Conservation (phyloP, 202 grass and related monocot species). For the Schoenoplectus triqueter region DNA sequence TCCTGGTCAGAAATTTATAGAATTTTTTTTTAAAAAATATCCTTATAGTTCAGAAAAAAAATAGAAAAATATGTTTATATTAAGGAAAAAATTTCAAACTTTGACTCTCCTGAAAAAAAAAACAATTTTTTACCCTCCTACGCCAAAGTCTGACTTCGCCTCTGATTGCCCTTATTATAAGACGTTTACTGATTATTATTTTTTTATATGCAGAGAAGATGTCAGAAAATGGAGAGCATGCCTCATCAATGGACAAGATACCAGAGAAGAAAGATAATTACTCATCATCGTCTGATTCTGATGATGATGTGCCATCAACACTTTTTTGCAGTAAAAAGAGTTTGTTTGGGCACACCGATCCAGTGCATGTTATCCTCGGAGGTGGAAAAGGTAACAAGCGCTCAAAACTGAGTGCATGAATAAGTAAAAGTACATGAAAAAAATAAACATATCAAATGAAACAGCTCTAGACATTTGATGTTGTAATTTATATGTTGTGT, state of each 20-base stretch:
- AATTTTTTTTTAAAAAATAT: no score
- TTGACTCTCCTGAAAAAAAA: no score
- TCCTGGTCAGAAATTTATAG: no score
- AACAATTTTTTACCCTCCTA: no score
- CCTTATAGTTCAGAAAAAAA: no score
- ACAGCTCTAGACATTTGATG: neutral
- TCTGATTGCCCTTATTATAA: neutral
- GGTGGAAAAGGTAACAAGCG: constrained; percentile 62
- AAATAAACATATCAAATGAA: neutral
- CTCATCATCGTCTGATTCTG: constrained; percentile 63
- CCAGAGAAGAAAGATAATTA: constrained; percentile 63
- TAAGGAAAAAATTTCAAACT: no score
- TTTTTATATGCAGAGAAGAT: constrained; percentile 49
- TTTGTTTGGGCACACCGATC: constrained; percentile 59
- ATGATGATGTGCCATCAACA: constrained; percentile 52
- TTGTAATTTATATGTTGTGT: neutral
- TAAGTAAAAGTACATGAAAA: neutral
- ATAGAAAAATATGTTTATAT: no score
- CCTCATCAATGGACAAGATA: constrained; percentile 59
- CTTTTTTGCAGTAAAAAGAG: constrained; percentile 49
- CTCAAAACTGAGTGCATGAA: neutral
- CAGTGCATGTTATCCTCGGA: constrained; percentile 70
- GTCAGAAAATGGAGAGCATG: constrained; percentile 67
- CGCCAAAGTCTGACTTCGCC: no score
- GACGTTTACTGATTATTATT: neutral